Evolutionary conservation across 75 land plant species (phyloP), one percentile per base, ranked within the genome.

Genomic region (Selaginella tamariscina): DNA sequence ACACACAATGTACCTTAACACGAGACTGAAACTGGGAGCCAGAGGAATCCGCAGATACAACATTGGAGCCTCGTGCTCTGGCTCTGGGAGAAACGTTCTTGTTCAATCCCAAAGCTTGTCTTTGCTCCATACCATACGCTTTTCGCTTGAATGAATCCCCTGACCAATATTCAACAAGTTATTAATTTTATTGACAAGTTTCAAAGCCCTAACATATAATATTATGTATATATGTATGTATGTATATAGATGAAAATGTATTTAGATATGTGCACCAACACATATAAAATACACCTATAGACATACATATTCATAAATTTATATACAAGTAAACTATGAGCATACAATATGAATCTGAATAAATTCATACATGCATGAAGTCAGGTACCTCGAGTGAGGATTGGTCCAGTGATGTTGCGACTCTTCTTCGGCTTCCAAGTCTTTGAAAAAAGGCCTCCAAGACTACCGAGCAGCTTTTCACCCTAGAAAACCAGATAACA

Each of bases 361-460:
- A 39, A 39, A 39, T 15, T 5, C 11, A 5, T 5, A 15, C 49
- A 39, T 5, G 11, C 49, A 39, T 39, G 49, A 39, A 39, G 15
- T 39, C 18, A 28, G 66, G 8, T 56, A 72, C 75, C 71, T 77
- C 27, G 27, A 68, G 33, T 26, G 32, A 72, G 0, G 27, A 56
- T 31, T 30, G 80, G 80, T 1, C 95, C 95, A 1, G 30, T 77
- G 5, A 89, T 84, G 44, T 73, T 60, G 29, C 82, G 85, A 39
- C 33, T 68, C 77, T 82, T 94, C 75, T 83, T 85, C 2, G 98
- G 91, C 75, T 94, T 94, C 98, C 98, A 94, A 26, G 81, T 82
- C 70, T 75, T 94, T 1, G 96, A 87, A 68, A 94, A 94, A 13
- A 94, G 76, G 8, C 98, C 96, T 29, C 98, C 98, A 23, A 94